Evolutionary conservation across 208 protist genomes (phyloP).

Genomic region (Wallacemonas sp.): DNA sequence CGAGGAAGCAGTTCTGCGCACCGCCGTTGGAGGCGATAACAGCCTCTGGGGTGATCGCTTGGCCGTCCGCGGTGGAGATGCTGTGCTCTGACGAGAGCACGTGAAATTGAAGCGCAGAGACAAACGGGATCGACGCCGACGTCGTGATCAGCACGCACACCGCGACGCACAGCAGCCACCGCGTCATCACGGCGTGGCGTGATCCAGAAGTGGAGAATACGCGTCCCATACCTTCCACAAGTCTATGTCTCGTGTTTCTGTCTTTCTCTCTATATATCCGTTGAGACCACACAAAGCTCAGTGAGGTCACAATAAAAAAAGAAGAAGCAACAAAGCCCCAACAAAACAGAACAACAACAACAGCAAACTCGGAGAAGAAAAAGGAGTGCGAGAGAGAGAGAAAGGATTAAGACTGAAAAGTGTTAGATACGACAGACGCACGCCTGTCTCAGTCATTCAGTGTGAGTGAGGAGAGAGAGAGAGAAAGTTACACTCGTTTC

Average conservation of each 20-base stretch:
- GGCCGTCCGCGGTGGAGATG: conserved; percentile 3
- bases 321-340: too few relatives aligned
- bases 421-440: not conserved
- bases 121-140: not conserved
- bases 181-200: too few relatives aligned
- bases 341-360: too few relatives aligned
- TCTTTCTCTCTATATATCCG: too few relatives aligned
- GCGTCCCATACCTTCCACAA: too few relatives aligned
- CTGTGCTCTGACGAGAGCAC: conserved; percentile 7
- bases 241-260: too few relatives aligned
- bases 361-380: conserved; percentile 1
- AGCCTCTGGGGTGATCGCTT: not conserved
- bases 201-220: too few relatives aligned
- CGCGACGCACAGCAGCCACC: too few relatives aligned
- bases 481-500: too few relatives aligned
- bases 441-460: not conserved
- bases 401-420: not conserved
- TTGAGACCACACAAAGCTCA: too few relatives aligned
- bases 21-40: conserved; percentile 9
- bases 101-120: conserved; percentile 12
- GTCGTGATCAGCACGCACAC: not conserved
- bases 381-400: conserved; percentile 7
- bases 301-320: too few relatives aligned
- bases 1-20: conserved; percentile 14
- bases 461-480: conserved; percentile 3